These are phyloP conservation scores for Aureobasidium sp. DNA, from an alignment of 2,329 filamentous ascomycete species.

Conservation along the genomic window DNA sequence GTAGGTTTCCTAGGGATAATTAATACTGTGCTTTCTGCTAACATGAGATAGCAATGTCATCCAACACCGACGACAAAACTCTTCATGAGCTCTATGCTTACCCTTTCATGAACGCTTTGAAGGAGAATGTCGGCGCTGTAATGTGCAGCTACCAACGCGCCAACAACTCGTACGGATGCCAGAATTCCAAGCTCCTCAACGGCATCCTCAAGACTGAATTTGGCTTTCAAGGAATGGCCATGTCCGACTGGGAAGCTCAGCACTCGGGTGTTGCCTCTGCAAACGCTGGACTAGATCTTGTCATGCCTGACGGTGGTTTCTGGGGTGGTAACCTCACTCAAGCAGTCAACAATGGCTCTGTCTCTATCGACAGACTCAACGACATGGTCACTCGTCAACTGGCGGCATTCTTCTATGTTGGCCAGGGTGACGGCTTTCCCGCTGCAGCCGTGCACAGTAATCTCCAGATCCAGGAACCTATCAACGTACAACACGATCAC, in stretches of 20 bases:
- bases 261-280: slow-evolving; percentile 51
- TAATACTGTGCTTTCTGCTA: neutral
- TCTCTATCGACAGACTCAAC: slow-evolving; percentile 46
- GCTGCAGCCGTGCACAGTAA: slow-evolving; percentile 51
- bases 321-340: slow-evolving; percentile 32
- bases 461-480: slow-evolving; percentile 9
- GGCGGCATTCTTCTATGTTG: slow-evolving; percentile 48
- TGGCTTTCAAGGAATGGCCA: slow-evolving; percentile 62
- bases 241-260: slow-evolving; percentile 59
- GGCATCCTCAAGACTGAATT: slow-evolving; percentile 64
- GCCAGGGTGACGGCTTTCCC: slow-evolving; percentile 51
- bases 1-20: neutral
- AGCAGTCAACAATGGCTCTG: slow-evolving; percentile 48
- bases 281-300: slow-evolving; percentile 56
- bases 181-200: slow-evolving; percentile 58
- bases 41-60: slow-evolving; percentile 19
- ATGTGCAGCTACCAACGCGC: slow-evolving; percentile 41
- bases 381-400: slow-evolving; percentile 49
- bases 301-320: slow-evolving; percentile 45
- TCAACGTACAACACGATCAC: slow-evolving; percentile 37
- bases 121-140: slow-evolving; percentile 20
- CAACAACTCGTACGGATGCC: slow-evolving; percentile 53
- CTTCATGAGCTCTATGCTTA: slow-evolving; percentile 25
- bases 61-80: slow-evolving; percentile 22
- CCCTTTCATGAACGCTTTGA: slow-evolving; percentile 27